Percentiles rank a stretch among this genome's conserved stretches.
These are phyloP conservation scores for Arabidopsis lyrata DNA, from an alignment of 441 rosid genomes.

Conservation along the genomic window DNA sequence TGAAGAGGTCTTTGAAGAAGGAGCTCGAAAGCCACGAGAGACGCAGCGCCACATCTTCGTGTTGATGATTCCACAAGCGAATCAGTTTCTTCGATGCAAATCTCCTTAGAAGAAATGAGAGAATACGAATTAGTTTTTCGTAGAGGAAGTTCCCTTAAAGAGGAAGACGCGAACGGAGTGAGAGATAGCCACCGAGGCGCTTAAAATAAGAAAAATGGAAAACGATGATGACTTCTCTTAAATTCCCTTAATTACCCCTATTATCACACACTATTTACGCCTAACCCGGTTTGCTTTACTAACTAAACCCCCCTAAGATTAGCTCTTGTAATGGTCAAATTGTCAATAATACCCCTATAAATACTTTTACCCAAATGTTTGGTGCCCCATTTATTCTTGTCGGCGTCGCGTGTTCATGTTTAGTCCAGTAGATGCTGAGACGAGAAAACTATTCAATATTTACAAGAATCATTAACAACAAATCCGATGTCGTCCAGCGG, in stretches of 20 bases:
- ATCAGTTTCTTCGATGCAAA: conserved; percentile 24
- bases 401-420: conserved; percentile 11
- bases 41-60: conserved; percentile 94
- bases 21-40: conserved; percentile 75
- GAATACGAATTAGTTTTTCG: conserved; percentile 1
- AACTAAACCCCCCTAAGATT: conserved; percentile 11
- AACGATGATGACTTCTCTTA: conserved; percentile 32
- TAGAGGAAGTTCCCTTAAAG: conserved; percentile 2
- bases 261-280: not conserved
- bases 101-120: conserved; percentile 36
- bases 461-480: not conserved
- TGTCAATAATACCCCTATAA: conserved; percentile 1
- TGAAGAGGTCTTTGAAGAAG: conserved; percentile 58
- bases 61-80: conserved; percentile 20
- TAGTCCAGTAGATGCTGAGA: not conserved
- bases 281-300: conserved; percentile 28
- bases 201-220: conserved; percentile 28
- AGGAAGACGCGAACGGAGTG: conserved; percentile 44
- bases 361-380: conserved; percentile 3
- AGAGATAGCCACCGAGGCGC: conserved; percentile 45
- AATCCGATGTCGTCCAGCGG: conserved; percentile 84
- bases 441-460: too few species aligned
- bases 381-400: conserved; percentile 5
- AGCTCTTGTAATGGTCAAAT: conserved; percentile 9
- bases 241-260: conserved; percentile 1